Percentiles rank a stretch among this genome's conserved stretches.
Conservation (phyloP, 345 rosid species). For the Syzygium grande region DNA sequence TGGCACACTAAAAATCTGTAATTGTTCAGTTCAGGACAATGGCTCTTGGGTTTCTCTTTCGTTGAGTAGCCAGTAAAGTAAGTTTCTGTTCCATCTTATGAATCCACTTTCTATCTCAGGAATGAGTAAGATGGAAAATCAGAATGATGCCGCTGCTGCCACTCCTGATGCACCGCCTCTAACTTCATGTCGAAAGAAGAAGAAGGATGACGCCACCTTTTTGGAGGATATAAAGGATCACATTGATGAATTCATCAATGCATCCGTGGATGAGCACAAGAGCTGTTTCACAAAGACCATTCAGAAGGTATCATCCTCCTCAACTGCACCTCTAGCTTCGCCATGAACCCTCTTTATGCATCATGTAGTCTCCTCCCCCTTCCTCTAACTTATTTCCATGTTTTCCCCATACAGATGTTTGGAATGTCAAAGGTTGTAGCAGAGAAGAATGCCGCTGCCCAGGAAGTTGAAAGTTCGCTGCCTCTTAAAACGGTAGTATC, state of each 20-base stretch:
- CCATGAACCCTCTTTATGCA: background rate
- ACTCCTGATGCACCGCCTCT: slow-evolving; percentile 4
- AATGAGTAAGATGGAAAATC: background rate
- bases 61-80: background rate
- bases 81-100: background rate
- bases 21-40: background rate
- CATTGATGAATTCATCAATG: slow-evolving; percentile 73
- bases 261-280: slow-evolving; percentile 89
- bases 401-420: slow-evolving; percentile 55
- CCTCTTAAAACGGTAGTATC: slow-evolving; percentile 52
- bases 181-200: slow-evolving; percentile 65
- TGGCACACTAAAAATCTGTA: background rate
- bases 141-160: background rate
- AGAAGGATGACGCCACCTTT: slow-evolving; percentile 61
- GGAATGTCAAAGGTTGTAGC: slow-evolving; percentile 74
- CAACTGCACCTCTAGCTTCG: background rate
- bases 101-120: background rate
- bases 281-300: slow-evolving; percentile 70
- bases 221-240: slow-evolving; percentile 77
- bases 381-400: background rate
- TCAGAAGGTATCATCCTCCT: slow-evolving; percentile 33
- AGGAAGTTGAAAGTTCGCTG: slow-evolving; percentile 58
- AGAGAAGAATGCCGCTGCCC: slow-evolving; percentile 42
- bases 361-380: background rate
- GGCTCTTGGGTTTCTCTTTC: background rate